Conservation (phyloP, 179 eudicot genomes). For the Carnegiea gigantea region DNA sequence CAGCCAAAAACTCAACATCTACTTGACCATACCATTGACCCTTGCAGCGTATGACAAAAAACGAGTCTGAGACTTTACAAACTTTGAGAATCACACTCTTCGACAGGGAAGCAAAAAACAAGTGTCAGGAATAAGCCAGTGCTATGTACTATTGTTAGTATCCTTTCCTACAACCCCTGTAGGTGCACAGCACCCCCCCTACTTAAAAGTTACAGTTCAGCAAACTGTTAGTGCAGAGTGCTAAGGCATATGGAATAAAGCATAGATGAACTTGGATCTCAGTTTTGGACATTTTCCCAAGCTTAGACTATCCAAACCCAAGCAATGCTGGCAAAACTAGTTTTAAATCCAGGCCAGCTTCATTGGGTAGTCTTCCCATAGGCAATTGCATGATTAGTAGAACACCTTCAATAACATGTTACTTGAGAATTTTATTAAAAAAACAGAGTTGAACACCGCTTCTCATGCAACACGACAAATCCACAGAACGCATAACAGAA, state of each 20-base stretch:
- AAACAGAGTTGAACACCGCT: background rate
- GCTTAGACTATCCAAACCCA: background rate
- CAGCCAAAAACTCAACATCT: background rate
- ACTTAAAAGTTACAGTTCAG: background rate
- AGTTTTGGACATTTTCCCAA: background rate
- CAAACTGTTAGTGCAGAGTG: background rate
- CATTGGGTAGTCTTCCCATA: background rate
- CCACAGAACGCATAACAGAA: background rate
- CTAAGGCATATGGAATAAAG: background rate
- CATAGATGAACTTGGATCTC: slow-evolving; percentile 2
- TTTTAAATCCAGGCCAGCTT: background rate
- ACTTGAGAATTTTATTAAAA: background rate
- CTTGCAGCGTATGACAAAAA: background rate
- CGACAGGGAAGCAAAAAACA: background rate
- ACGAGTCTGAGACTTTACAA: background rate
- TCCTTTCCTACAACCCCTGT: background rate
- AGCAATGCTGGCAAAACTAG: background rate
- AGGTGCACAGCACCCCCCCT: background rate
- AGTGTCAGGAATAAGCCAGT: background rate
- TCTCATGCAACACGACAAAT: background rate
- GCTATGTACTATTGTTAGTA: background rate
- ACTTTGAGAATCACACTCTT: background rate
- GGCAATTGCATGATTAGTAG: background rate
- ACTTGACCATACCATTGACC: background rate
- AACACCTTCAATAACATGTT: background rate